phyloP scores from a whole-genome alignment of 2,329 filamentous ascomycete species.

The Knufia fluminis region DNA sequence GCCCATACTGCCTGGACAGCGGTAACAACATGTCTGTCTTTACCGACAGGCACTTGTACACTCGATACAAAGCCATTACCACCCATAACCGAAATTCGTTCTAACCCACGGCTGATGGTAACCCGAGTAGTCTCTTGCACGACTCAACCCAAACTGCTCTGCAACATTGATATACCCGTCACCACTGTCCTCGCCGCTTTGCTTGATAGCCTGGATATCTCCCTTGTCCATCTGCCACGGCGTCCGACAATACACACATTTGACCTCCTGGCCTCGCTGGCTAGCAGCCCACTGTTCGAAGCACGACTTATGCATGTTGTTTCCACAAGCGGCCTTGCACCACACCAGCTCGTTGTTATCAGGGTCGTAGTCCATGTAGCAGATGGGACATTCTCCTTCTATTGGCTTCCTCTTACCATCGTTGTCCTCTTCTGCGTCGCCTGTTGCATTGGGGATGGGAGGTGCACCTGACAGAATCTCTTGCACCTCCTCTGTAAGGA shows the following conservation, averaged over 20 bases:
- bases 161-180: constrained; percentile 41
- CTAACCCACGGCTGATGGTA: constrained; percentile 34
- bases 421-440: constrained; percentile 26
- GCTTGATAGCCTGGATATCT: constrained; percentile 26
- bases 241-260: constrained; percentile 39
- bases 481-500: constrained; percentile 49
- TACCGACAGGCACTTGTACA: not conserved
- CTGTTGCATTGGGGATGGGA: constrained; percentile 32
- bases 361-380: constrained; percentile 47
- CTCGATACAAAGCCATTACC: not conserved
- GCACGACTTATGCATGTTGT: constrained; percentile 52
- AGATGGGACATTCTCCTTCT: constrained; percentile 56
- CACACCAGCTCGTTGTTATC: constrained; percentile 42
- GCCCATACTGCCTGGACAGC: too few relatives aligned
- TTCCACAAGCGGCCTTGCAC: constrained; percentile 53
- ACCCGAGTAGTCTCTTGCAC: constrained; percentile 30
- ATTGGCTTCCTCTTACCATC: constrained; percentile 48
- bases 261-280: constrained; percentile 27
- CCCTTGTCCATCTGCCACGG: constrained; percentile 30
- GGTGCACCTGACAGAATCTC: constrained; percentile 48
- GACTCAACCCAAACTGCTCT: constrained; percentile 32
- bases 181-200: constrained; percentile 23
- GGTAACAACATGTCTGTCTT: too few relatives aligned
- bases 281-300: constrained; percentile 46
- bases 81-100: constrained; percentile 13